Conservation (phyloP, 2,329 filamentous ascomycete genomes). For the Harringtonia lauricola region DNA sequence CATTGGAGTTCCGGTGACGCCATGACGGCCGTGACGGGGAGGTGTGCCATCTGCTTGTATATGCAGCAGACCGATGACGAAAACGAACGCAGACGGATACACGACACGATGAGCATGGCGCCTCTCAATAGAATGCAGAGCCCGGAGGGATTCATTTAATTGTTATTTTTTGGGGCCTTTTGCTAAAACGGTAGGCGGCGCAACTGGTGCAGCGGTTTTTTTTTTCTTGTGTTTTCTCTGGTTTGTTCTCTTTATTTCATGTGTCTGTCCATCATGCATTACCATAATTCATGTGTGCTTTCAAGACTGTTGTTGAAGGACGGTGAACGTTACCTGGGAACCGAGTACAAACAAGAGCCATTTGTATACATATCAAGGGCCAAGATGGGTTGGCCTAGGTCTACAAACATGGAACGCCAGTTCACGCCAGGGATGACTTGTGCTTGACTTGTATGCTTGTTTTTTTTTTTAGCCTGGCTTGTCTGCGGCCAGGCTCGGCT, state of each 20-base stretch:
- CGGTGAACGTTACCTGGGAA: too few species aligned
- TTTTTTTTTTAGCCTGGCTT: constrained; percentile 13
- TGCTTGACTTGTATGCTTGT: background rate
- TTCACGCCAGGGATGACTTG: background rate
- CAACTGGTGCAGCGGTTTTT: constrained; percentile 5
- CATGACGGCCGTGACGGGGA: background rate
- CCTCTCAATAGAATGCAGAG: background rate
- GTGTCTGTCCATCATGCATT: constrained; percentile 9
- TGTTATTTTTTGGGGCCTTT: too few species aligned
- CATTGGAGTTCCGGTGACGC: constrained; percentile 75
- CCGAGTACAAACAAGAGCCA: too few species aligned
- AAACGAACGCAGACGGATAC: background rate
- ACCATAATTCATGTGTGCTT: too few species aligned
- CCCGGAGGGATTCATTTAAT: too few species aligned
- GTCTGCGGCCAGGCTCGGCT: background rate
- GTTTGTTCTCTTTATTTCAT: constrained; percentile 1
- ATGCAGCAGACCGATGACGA: background rate
- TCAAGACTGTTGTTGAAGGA: too few species aligned
- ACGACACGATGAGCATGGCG: background rate
- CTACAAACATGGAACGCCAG: background rate
- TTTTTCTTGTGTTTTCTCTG: background rate
- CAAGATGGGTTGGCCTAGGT: background rate
- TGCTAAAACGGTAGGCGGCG: constrained; percentile 1
- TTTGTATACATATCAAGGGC: too few species aligned
- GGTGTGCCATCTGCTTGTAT: background rate